Conservation (phyloP, 257 asterid genomes). For the Paulownia fortunei region DNA sequence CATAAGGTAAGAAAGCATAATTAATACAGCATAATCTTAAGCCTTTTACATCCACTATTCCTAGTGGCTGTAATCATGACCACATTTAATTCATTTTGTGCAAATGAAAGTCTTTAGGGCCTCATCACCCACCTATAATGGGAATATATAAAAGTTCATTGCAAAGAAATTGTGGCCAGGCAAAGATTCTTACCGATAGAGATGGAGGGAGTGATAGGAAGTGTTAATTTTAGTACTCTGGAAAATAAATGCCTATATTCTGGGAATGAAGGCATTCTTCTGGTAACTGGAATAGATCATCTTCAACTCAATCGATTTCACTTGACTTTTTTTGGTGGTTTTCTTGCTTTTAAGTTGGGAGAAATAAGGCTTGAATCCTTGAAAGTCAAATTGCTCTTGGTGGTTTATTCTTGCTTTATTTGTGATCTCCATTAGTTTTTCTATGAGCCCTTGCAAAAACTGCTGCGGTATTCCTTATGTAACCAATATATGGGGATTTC, state of each 20-base stretch:
- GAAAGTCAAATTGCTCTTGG: not conserved
- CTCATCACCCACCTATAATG: not conserved
- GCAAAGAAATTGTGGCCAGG: too few species aligned
- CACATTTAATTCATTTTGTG: not conserved
- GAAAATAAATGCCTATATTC: not conserved
- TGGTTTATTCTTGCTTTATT: slow-evolving; percentile 4
- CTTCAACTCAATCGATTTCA: not conserved
- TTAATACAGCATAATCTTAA: not conserved
- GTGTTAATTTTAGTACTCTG: too few species aligned
- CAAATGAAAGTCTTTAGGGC: not conserved
- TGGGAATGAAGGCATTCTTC: not conserved
- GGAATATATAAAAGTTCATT: not conserved
- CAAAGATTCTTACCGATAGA: too few species aligned
- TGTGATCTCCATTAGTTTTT: not conserved
- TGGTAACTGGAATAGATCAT: not conserved
- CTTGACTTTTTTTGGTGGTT: not conserved
- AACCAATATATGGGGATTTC: not conserved
- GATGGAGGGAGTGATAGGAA: too few species aligned
- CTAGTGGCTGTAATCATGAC: not conserved
- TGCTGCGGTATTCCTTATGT: not conserved
- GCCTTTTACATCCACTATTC: not conserved
- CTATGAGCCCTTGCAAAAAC: not conserved
- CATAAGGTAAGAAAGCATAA: not conserved
- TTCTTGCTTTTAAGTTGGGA: not conserved
- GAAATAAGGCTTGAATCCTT: not conserved